A percentile compares a stretch with the other conserved stretches of the same genome.
Evolutionary conservation across 2,329 filamentous ascomycete species (phyloP).

Genomic region (Hypoxylon rubiginosum): DNA sequence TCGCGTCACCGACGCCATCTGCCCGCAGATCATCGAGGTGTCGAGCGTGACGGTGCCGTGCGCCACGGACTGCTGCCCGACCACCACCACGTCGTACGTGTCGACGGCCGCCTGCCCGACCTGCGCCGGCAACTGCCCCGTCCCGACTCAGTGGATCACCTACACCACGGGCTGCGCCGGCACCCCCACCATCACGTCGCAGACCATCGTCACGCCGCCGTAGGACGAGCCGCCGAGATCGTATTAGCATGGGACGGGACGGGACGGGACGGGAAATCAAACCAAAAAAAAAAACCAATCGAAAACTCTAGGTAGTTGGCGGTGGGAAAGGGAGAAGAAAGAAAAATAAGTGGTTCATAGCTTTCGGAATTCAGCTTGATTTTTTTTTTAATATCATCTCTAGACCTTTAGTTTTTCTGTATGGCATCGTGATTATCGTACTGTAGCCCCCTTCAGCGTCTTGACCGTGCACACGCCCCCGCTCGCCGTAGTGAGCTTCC

Average conservation of each 20-base stretch:
- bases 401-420: conserved; percentile 5
- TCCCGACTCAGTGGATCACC: conserved; percentile 48
- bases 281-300: too few relatives aligned
- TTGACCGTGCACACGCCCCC: conserved; percentile 88
- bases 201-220: conserved; percentile 41
- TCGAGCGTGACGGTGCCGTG: conserved; percentile 55
- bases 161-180: conserved; percentile 48
- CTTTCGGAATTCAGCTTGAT: conserved; percentile 40
- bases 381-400: conserved; percentile 26
- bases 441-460: conserved; percentile 82
- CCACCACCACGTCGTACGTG: conserved; percentile 50
- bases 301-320: not conserved
- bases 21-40: conserved; percentile 51
- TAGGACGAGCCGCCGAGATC: conserved; percentile 21
- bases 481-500: conserved; percentile 79
- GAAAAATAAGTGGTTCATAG: conserved; percentile 20
- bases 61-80: conserved; percentile 55
- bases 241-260: conserved; percentile 2
- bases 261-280: too few relatives aligned
- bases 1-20: conserved; percentile 43
- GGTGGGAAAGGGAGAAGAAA: conserved; percentile 1
- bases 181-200: conserved; percentile 40
- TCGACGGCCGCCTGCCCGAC: conserved; percentile 43
- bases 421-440: conserved; percentile 71
- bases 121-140: conserved; percentile 46